Base-by-base conservation (phyloP, 805 yeast species). In the Metschnikowia sp. region DNA sequence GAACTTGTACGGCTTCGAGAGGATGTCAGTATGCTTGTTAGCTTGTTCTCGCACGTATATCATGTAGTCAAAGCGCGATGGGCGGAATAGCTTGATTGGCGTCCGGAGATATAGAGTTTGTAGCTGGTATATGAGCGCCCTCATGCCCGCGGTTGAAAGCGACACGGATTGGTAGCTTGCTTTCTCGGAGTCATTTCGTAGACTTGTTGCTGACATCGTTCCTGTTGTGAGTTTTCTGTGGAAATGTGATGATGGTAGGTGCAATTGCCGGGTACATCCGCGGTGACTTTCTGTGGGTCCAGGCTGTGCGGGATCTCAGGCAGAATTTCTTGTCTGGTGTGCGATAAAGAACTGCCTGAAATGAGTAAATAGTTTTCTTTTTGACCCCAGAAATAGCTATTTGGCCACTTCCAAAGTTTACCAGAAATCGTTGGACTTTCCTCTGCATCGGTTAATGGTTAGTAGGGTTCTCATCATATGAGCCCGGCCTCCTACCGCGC, bases 61-160 rank as follows among this genome's bases (percentile, higher is more conserved):
- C 61, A 88, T 70, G 58, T 88, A 89, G 63, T 92, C 98, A 51
- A 92, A 87, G 36, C 97, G 70, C 4, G 96, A 83, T 1, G 98
- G 98, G 32, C 96, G 73, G 64, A 92, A 92, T 19, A 91, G 74
- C 69, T 92, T 91, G 38, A 89, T 86, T 1, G 84, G 84, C 1
- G 95, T 87, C 48, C 97, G 75, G 38, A 90, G 65, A 62, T 91
- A 92, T 30, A 92, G 69, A 0, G 90, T 72, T 39, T 89, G 84
- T 33, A 89, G 54, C 65, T 91, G 96, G 50, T 82, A 81, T n/a
- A 88, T 76, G 26, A 89, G 57, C 0, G 96, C 96, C 33, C 97
- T 74, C 4, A 89, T 81, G 49, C 96, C 91, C 0, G 96, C 97
- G 0, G 95, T 83, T 10, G 88, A 76, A 0, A 87, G 82, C 11